Conservation (phyloP, 1,139 yeast genomes). For the Lodderomyces jiufengensis region DNA sequence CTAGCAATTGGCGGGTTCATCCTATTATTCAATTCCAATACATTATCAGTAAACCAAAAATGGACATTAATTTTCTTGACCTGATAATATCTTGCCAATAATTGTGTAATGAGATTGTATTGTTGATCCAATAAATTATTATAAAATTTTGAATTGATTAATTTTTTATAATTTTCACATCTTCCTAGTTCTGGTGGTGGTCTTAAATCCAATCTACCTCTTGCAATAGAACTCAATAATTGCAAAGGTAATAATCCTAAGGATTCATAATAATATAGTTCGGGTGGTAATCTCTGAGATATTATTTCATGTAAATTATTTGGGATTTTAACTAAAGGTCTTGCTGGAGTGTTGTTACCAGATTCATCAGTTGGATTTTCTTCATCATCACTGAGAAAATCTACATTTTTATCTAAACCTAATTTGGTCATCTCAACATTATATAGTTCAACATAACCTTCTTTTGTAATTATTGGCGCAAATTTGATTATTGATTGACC, state of each 20-base stretch:
- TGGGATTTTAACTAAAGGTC: slow-evolving; percentile 47
- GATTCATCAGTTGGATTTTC: slow-evolving; percentile 6
- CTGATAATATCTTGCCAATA: slow-evolving; percentile 82
- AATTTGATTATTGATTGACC: slow-evolving; percentile 41
- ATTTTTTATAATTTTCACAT: slow-evolving; percentile 53
- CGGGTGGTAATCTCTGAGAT: slow-evolving; percentile 85
- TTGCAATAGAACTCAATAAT: slow-evolving; percentile 63
- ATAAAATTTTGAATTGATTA: slow-evolving; percentile 46
- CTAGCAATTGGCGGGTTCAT: slow-evolving; percentile 39
- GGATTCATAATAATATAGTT: slow-evolving; percentile 76
- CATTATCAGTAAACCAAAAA: slow-evolving; percentile 57
- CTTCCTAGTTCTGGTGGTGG: slow-evolving; percentile 68
- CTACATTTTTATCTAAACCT: slow-evolving; percentile 23
- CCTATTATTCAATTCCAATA: slow-evolving; percentile 49
- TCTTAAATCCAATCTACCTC: slow-evolving; percentile 60
- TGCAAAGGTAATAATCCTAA: slow-evolving; percentile 70
- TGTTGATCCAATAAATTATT: slow-evolving; percentile 55
- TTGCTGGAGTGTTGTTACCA: slow-evolving; percentile 7
- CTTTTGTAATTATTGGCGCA: slow-evolving; percentile 66
- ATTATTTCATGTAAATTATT: slow-evolving; percentile 78
- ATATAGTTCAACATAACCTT: slow-evolving; percentile 67
- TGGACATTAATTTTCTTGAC: slow-evolving; percentile 59
- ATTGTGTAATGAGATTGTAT: slow-evolving; percentile 65
- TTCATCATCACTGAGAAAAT: slow-evolving; percentile 15
- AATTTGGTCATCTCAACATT: slow-evolving; percentile 37